Conservation (phyloP, 148 eudicot genomes). For the Selenicereus undatus region DNA sequence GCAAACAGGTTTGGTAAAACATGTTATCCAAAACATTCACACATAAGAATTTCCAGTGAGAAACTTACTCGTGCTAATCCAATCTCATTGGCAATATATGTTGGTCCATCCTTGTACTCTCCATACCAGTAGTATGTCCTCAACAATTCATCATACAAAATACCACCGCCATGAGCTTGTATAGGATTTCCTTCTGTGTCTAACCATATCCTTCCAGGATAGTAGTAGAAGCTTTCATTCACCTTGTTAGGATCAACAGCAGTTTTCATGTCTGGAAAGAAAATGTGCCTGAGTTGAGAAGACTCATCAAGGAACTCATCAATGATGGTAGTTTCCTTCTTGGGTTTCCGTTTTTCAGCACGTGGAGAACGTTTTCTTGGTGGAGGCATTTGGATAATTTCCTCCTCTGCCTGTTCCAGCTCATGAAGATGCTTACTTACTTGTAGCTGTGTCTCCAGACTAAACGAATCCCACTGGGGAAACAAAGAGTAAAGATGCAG, state of each 20-base stretch:
- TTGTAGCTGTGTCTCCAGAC: constrained; percentile 28
- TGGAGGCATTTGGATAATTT: constrained; percentile 74
- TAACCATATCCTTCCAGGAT: constrained; percentile 92
- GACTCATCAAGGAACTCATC: constrained; percentile 93
- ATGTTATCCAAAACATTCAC: background rate
- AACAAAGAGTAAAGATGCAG: constrained; percentile 60
- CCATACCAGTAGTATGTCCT: constrained; percentile 92
- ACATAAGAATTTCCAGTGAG: background rate
- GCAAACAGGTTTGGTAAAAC: background rate
- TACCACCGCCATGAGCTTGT: constrained; percentile 99
- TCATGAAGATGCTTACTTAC: constrained; percentile 41
- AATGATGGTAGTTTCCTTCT: constrained; percentile 52
- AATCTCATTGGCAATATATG: constrained; percentile 77
- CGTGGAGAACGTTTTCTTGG: constrained; percentile 92
- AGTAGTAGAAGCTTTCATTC: constrained; percentile 60
- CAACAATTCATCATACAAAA: constrained; percentile 59
- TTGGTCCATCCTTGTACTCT: constrained; percentile 96
- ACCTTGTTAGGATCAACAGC: constrained; percentile 70
- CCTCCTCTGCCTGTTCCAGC: constrained; percentile 80
- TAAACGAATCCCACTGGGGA: constrained; percentile 32
- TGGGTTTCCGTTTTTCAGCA: constrained; percentile 81
- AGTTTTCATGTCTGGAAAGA: constrained; percentile 68
- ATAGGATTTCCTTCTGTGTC: constrained; percentile 96
- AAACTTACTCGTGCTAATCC: constrained; percentile 87
- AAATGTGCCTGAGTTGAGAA: constrained; percentile 74